Percentiles rank a stretch among this genome's conserved stretches.
phyloP scores from a whole-genome alignment of 2,329 filamentous ascomycete species.

The Tothia fuscella region DNA sequence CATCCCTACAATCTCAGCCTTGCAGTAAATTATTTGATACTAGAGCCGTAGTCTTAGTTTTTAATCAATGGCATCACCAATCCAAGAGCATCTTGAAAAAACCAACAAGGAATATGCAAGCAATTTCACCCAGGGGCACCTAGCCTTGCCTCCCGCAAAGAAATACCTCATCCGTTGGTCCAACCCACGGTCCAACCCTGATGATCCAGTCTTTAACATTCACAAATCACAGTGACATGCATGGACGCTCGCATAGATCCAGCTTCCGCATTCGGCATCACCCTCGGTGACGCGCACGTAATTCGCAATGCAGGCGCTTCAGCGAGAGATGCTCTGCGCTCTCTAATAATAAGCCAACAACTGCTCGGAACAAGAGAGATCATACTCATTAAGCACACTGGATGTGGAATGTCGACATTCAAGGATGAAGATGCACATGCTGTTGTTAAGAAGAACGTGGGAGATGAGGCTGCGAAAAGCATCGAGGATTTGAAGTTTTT shows the following conservation, averaged over 20 bases:
- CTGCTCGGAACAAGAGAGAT: conserved; percentile 66
- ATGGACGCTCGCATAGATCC: conserved; percentile 71
- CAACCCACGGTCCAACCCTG: neutral
- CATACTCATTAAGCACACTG: conserved; percentile 61
- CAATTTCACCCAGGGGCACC: conserved; percentile 52
- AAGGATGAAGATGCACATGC: conserved; percentile 44
- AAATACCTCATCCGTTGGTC: conserved; percentile 50
- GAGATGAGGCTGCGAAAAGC: conserved; percentile 36
- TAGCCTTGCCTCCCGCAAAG: conserved; percentile 58
- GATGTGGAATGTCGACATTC: conserved; percentile 62
- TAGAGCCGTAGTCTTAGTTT: too few species aligned
- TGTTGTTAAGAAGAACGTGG: conserved; percentile 48
- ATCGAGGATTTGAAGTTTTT: conserved; percentile 47
- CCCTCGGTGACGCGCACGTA: conserved; percentile 59
- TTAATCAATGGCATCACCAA: too few species aligned
- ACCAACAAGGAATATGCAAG: conserved; percentile 47
- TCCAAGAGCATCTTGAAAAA: conserved; percentile 41
- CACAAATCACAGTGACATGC: conserved; percentile 47
- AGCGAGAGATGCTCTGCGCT: conserved; percentile 57
- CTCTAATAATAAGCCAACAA: conserved; percentile 67
- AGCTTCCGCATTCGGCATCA: conserved; percentile 54
- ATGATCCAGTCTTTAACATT: conserved; percentile 8
- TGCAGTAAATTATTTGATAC: too few species aligned
- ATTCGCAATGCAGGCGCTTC: conserved; percentile 44
- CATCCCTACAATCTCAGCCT: too few species aligned